Evolutionary conservation across 495 filamentous ascomycete genomes (phyloP), one percentile per base, ranked within the genome.

Genomic region (Parathielavia appendiculata): DNA sequence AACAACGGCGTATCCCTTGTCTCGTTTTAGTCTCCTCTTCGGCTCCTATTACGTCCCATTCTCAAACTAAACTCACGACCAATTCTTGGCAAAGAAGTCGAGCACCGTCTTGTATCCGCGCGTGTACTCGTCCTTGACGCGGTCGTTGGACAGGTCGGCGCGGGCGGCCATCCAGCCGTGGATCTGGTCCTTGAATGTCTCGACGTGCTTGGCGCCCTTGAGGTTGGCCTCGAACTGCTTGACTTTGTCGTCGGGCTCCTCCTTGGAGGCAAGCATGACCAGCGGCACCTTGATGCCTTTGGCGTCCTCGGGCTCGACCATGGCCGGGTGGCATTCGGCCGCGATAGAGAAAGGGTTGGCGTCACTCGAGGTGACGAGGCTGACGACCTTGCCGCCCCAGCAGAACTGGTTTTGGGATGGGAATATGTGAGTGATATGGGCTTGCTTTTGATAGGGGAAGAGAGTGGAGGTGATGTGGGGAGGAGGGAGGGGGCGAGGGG

Each of bases 111-210:
- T 79, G 68, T 95, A 96, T 0, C 89, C 91, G 14, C 87, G 75
- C 73, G 84, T 81, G 70, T 95, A 96, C 75, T 92, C 89, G 66
- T 76, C 79, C 69, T 79, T 83, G 43, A 90, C 86, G 57, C 80
- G 78, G 7, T 73, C 73, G 63, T 95, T 74, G 56, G 84, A 80
- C 39, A 95, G 68, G 67, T 93, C 79, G 20, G 74, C 77, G 23
- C 88, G 76, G 6, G 91, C 91, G 19, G 88, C 89, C 91, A 96
- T 95, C 83, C 85, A 96, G 32, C 91, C 91, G 73, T 96, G 91
- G 48, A 95, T 81, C 79, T 95, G 90, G 61, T 88, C 85, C 11
- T 71, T 59, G 65, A 89, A 96, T 35, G 80, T 92, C 81, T 93
- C 87, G 19, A 96, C 83, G 65, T 89, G 77, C 63, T 91, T 86